phyloP scores from a whole-genome alignment of 495 filamentous ascomycete species.

The Mytilinidion resinicola region DNA sequence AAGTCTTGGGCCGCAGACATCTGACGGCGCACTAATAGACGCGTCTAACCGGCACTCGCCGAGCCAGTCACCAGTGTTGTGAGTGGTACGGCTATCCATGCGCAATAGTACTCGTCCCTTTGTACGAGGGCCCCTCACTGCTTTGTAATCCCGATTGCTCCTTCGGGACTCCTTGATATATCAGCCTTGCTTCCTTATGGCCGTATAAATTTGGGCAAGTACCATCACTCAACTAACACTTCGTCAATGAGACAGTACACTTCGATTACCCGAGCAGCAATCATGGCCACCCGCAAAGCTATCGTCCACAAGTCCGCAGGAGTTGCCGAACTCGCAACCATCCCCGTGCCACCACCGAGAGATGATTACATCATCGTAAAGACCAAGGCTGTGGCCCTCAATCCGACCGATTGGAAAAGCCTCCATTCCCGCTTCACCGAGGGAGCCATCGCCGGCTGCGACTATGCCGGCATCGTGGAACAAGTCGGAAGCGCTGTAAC shows the following conservation, averaged over 20 bases:
- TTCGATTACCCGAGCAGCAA: not conserved
- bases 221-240: no score
- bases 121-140: no score
- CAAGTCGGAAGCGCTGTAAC: conserved; percentile 47
- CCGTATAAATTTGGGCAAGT: no score
- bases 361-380: conserved; percentile 40
- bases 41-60: no score
- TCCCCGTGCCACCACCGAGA: conserved; percentile 16
- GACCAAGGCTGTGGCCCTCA: conserved; percentile 47
- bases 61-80: no score
- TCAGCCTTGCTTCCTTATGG: no score
- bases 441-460: conserved; percentile 46
- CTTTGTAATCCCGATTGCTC: no score
- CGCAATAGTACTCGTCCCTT: no score
- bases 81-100: no score
- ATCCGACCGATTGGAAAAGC: conserved; percentile 57
- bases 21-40: no score
- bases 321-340: conserved; percentile 11
- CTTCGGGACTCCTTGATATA: no score
- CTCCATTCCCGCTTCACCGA: conserved; percentile 32
- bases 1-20: no score
- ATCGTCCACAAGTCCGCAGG: conserved; percentile 13
- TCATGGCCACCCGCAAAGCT: conserved; percentile 23
- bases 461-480: conserved; percentile 52
- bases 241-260: not conserved